Base-by-base conservation (phyloP, 805 yeast genomes). In the Candida caryicola region DNA sequence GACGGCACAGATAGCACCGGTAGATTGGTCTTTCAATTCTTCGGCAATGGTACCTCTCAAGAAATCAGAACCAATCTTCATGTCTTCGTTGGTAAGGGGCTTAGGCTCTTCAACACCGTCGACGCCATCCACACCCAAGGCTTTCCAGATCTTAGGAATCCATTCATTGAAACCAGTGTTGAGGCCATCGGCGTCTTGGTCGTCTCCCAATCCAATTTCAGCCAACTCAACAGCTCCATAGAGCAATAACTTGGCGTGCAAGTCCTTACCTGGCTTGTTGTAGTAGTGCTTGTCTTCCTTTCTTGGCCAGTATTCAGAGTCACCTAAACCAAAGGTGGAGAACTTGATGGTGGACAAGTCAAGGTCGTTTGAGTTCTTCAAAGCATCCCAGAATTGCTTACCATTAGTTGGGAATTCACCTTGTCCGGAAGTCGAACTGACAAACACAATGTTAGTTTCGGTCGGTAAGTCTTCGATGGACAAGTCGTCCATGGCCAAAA, bases 161-260 rank as follows among this genome's bases (percentile, higher is more conserved):
- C 97, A 91, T 31, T 67, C 81, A 43, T 81, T 79, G 61, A 83
- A 91, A n/a, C 93, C 96, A 18, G 97, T 90, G 51, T 81, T 81
- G 65, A 74, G 89, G 15, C 97, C 97, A 69, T 91, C 97, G 16
- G 95, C 95, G 59, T 87, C 98, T 68, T 91, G 98, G 58, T 91
- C 98, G 62, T 91, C 97, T 65, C 98, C 98, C 33, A 86, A 71
- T 14, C 96, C 97, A 31, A 89, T 64, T 3, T 84, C 85, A 40
- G 79, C 76, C 38, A 91, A 66, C 43, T 78, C 79, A 43, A 73
- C 78, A 43, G 85, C 96, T 30, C 95, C 93, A 42, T 87, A 72
- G 41, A 82, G 66, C 46, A 66, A 68, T 45, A 91, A 65, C 46
- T 82, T 80, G 46, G 76, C 76, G 57, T 64, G 70, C 46, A 91